Evolutionary conservation across 805 yeast species (phyloP).

Genomic region (Metschnikowia hibisci): DNA sequence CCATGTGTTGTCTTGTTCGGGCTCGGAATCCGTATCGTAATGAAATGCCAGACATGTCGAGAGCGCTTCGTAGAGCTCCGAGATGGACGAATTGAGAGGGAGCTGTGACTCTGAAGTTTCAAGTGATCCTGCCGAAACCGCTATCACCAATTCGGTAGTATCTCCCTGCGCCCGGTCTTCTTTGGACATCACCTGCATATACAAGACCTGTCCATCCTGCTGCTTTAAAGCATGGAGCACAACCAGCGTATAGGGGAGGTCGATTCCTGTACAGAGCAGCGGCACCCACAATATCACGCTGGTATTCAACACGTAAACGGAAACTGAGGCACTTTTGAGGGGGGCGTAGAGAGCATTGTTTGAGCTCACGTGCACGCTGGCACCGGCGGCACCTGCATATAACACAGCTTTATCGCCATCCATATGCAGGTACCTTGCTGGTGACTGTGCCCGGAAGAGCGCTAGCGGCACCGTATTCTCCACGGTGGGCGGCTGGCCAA

Average conservation of each 20-base stretch:
- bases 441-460: conserved; percentile 34
- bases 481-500: conserved; percentile 31
- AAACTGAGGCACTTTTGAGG: conserved; percentile 11
- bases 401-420: conserved; percentile 39
- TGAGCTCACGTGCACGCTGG: conserved; percentile 12
- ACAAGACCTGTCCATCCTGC: conserved; percentile 17
- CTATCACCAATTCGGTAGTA: conserved; percentile 21
- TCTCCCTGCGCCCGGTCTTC: conserved; percentile 18
- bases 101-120: not conserved
- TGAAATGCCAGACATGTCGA: conserved; percentile 38
- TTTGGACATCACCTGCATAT: conserved; percentile 30
- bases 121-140: not conserved
- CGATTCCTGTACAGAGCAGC: conserved; percentile 23
- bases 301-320: conserved; percentile 35
- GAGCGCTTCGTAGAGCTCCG: conserved; percentile 30
- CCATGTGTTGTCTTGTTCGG: conserved; percentile 9
- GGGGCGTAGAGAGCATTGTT: conserved; percentile 1
- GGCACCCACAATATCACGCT: conserved; percentile 31
- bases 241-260: conserved; percentile 32
- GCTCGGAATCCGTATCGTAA: conserved; percentile 24
- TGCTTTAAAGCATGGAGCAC: conserved; percentile 32
- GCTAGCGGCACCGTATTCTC: conserved; percentile 38
- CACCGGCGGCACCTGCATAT: conserved; percentile 33
- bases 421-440: conserved; percentile 34
- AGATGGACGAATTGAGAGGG: not conserved